A percentile compares a stretch with the other conserved stretches of the same genome.
Conservation (phyloP, 2,329 filamentous ascomycete genomes). For the Aspergillus tamarii region DNA sequence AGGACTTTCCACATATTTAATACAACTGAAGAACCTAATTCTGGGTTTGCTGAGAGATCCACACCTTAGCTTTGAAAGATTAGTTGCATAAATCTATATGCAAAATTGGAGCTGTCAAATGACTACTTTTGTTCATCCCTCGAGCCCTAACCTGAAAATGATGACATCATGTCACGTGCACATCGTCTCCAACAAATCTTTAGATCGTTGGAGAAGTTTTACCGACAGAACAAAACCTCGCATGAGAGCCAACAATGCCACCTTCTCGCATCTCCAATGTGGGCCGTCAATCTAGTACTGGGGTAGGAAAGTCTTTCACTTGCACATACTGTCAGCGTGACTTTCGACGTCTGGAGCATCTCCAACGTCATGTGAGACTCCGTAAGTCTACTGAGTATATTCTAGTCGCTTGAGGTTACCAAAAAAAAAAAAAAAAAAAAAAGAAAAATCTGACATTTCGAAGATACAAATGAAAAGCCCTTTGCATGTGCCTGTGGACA, state of each 20-base stretch:
- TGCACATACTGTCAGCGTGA: conserved; percentile 16
- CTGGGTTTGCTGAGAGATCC: too few species aligned
- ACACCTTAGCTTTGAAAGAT: too few species aligned
- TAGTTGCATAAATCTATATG: too few species aligned
- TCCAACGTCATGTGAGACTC: conserved; percentile 19
- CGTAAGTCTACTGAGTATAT: conserved; percentile 9
- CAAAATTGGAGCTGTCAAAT: too few species aligned
- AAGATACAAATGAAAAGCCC: conserved; percentile 23
- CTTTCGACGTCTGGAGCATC: conserved; percentile 18
- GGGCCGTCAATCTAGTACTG: neutral
- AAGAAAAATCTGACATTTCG: neutral
- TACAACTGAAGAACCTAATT: too few species aligned
- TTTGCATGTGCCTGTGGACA: conserved; percentile 17
- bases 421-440: neutral
- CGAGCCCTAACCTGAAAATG: neutral
- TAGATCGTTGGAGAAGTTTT: neutral
- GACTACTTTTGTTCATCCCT: too few species aligned
- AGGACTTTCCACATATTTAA: too few species aligned
- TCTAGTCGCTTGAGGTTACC: neutral
- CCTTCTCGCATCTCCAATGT: neutral
- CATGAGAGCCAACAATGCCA: neutral
- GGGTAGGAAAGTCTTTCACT: neutral
- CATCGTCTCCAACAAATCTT: neutral
- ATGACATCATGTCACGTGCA: neutral
- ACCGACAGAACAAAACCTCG: neutral